A percentile compares a stretch with the other conserved stretches of the same genome.
These are phyloP conservation scores for Phaeodactylum tricornutum DNA, from an alignment of 108 stramenopile genomes.

Conservation along the genomic window DNA sequence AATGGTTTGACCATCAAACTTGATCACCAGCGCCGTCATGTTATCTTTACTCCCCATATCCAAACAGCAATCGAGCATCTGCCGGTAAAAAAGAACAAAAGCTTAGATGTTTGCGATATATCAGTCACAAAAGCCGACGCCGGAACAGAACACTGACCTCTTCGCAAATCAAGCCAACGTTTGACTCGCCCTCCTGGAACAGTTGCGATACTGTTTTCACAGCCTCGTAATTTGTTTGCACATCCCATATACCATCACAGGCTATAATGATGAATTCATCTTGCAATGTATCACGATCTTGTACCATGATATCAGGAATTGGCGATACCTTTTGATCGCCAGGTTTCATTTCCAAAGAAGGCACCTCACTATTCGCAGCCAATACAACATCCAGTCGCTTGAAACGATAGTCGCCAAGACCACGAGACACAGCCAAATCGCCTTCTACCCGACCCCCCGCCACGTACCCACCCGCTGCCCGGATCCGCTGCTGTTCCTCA, in stretches of 20 bases:
- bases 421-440: constrained; percentile 84
- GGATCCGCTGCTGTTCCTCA: constrained; percentile 53
- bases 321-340: constrained; percentile 82
- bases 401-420: constrained; percentile 84
- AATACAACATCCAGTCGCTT: constrained; percentile 22
- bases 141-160: constrained; percentile 62
- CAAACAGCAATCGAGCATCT: constrained; percentile 66
- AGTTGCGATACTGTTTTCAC: constrained; percentile 66
- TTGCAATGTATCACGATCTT: constrained; percentile 31
- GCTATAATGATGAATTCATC: constrained; percentile 85
- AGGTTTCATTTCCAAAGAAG: constrained; percentile 14
- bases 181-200: constrained; percentile 59
- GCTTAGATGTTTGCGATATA: not conserved
- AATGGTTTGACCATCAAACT: constrained; percentile 40
- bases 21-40: constrained; percentile 71
- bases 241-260: constrained; percentile 95
- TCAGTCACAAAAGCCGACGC: not conserved
- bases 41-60: constrained; percentile 76
- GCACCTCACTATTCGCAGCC: not conserved
- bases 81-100: not conserved
- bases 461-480: constrained; percentile 58
- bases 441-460: constrained; percentile 80
- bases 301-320: constrained; percentile 62
- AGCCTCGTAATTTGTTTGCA: constrained; percentile 72
- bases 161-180: constrained; percentile 78